phyloP scores from a whole-genome alignment of 176 grass and related monocot species.

The Zoysia japonica region DNA sequence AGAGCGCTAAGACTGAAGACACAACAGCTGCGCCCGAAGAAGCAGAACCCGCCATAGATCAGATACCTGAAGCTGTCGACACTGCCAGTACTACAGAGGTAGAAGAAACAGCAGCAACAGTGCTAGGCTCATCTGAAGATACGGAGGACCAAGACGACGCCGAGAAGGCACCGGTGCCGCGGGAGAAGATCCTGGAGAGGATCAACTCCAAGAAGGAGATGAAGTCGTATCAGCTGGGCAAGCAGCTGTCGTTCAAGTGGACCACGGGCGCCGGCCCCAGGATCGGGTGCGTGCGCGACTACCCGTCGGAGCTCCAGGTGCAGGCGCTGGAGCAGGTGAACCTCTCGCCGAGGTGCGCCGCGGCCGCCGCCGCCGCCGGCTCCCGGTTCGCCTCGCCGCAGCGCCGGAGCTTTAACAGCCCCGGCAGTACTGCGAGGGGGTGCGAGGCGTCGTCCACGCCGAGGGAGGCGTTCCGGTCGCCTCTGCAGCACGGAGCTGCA shows the following conservation, averaged over 20 bases:
- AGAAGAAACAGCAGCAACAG: neutral
- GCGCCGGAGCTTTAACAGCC: slow-evolving; percentile 39
- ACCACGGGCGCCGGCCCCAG: slow-evolving; percentile 73
- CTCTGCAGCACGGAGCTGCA: slow-evolving; percentile 34
- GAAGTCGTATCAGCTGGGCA: slow-evolving; percentile 79
- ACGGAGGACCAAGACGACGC: slow-evolving; percentile 28
- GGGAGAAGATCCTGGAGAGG: slow-evolving; percentile 70
- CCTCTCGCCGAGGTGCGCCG: slow-evolving; percentile 61
- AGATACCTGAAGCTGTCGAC: neutral
- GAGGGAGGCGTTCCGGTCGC: slow-evolving; percentile 36
- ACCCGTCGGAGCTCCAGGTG: slow-evolving; percentile 78
- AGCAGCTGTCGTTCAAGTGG: slow-evolving; percentile 75
- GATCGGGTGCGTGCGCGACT: slow-evolving; percentile 85
- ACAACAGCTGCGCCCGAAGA: neutral
- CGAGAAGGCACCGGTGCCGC: slow-evolving; percentile 44
- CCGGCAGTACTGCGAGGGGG: neutral
- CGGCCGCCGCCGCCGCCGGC: neutral
- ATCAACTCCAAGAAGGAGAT: slow-evolving; percentile 86
- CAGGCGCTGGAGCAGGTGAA: slow-evolving; percentile 74
- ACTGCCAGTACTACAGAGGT: neutral
- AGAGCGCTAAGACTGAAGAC: slow-evolving; percentile 12
- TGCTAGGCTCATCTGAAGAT: neutral
- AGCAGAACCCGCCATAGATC: neutral
- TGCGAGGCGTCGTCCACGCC: slow-evolving; percentile 32
- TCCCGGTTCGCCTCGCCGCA: slow-evolving; percentile 50